phyloP scores from a whole-genome alignment of 345 rosid genomes.

The Zanthoxylum bungeanum region DNA sequence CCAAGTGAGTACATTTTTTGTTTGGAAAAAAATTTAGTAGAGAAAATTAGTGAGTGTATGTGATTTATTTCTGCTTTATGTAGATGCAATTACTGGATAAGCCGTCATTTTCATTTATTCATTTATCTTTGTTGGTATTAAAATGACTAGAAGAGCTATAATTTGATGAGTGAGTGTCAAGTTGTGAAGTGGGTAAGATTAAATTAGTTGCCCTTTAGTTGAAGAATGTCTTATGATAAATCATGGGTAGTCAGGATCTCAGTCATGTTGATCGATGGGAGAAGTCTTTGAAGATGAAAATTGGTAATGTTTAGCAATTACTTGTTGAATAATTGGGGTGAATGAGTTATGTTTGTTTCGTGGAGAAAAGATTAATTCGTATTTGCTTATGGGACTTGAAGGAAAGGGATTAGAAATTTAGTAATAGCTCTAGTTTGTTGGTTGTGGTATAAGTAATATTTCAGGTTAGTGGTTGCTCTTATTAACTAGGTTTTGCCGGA shows the following conservation, averaged over 20 bases:
- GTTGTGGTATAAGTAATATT: neutral
- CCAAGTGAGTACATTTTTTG: slow-evolving; percentile 43
- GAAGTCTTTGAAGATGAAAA: neutral
- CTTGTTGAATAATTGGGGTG: neutral
- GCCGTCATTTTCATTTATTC: neutral
- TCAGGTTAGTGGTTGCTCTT: neutral
- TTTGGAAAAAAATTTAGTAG: neutral
- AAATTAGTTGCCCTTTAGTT: neutral
- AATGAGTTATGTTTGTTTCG: neutral
- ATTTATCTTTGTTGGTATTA: neutral
- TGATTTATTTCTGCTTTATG: neutral
- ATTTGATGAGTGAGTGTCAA: neutral
- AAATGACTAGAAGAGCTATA: neutral
- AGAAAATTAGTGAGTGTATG: neutral
- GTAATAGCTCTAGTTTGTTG: neutral
- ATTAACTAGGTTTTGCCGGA: neutral
- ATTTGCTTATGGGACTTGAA: neutral
- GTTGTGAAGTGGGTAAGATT: neutral
- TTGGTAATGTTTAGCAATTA: neutral
- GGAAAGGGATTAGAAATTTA: neutral
- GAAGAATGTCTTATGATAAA: neutral
- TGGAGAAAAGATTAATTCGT: neutral
- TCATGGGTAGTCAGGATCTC: neutral
- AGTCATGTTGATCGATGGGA: neutral
- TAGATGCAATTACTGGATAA: neutral